Evolutionary conservation across 2,329 filamentous ascomycete genomes (phyloP).

Genomic region (Talaromyces atroroseus): DNA sequence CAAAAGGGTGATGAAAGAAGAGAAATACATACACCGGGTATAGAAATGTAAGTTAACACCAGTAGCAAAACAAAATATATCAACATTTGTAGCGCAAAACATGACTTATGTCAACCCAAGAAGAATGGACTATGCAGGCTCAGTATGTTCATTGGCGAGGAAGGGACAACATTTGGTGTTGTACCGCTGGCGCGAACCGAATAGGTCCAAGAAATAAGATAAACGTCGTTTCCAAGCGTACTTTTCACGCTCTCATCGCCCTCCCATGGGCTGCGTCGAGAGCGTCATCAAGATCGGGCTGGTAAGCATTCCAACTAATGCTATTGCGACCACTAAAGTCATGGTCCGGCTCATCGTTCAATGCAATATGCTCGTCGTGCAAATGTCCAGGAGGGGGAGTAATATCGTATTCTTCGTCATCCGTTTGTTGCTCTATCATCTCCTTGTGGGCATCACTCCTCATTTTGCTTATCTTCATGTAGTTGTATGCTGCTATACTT

Average conservation of each 20-base stretch:
- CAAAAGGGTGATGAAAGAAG: background rate
- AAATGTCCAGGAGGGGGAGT: constrained; percentile 4
- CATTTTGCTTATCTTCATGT: constrained; percentile 90
- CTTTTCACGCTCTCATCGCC: constrained; percentile 23
- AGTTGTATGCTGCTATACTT: constrained; percentile 88
- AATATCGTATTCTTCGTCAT: constrained; percentile 10
- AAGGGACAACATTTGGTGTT: constrained; percentile 16
- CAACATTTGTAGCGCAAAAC: background rate
- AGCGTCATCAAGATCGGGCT: constrained; percentile 22
- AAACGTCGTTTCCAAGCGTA: constrained; percentile 21
- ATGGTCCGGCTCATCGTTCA: constrained; percentile 7
- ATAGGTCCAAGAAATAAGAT: constrained; percentile 24
- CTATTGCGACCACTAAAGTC: constrained; percentile 14
- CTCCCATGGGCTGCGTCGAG: constrained; percentile 17
- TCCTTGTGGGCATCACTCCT: constrained; percentile 59
- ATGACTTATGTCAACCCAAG: background rate
- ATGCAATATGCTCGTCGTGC: constrained; percentile 1
- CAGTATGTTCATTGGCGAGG: constrained; percentile 5
- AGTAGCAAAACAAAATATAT: background rate
- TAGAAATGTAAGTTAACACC: constrained; percentile 6
- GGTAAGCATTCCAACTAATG: constrained; percentile 23
- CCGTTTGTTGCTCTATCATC: constrained; percentile 7
- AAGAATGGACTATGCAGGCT: background rate
- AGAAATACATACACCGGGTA: constrained; percentile 13
- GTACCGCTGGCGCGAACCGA: constrained; percentile 28